phyloP scores from a whole-genome alignment of 441 rosid genomes.

The Viola pubescens region DNA sequence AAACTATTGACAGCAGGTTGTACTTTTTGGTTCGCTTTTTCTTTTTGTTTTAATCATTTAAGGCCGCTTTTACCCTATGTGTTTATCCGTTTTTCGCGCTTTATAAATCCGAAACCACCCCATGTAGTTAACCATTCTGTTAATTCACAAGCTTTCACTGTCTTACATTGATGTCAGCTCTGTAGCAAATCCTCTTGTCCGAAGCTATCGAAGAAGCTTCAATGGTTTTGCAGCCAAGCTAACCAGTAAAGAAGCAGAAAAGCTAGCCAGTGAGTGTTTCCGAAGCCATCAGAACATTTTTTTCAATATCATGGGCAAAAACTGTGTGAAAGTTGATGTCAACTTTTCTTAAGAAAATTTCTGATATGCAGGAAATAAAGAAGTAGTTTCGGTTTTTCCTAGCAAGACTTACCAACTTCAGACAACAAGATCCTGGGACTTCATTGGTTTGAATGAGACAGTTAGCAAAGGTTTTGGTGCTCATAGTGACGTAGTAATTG shows the following conservation, averaged over 20 bases:
- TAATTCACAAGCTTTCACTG: not conserved
- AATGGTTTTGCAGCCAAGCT: conserved; percentile 42
- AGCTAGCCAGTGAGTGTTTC: conserved; percentile 19
- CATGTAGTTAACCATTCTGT: not conserved
- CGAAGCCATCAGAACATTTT: too few species aligned
- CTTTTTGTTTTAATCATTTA: too few species aligned
- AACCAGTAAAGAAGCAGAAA: conserved; percentile 25
- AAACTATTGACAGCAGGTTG: conserved; percentile 27
- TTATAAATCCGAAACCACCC: too few species aligned
- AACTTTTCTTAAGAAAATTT: conserved; percentile 4
- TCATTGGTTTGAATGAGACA: conserved; percentile 41
- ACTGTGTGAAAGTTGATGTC: conserved; percentile 22
- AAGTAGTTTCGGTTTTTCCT: conserved; percentile 65
- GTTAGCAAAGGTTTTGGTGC: conserved; percentile 17
- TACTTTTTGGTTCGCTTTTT: not conserved
- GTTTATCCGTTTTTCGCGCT: too few species aligned
- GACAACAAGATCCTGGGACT: conserved; percentile 85
- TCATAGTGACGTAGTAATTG: conserved; percentile 30
- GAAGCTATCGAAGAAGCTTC: conserved; percentile 48
- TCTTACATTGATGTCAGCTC: conserved; percentile 16
- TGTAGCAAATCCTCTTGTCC: conserved; percentile 23
- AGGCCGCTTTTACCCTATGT: too few species aligned
- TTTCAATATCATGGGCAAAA: not conserved
- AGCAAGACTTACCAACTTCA: conserved; percentile 47
- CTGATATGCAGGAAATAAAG: conserved; percentile 32